Evolutionary conservation across 305 asterid genomes (phyloP).

Genomic region (Coffea humblotiana): DNA sequence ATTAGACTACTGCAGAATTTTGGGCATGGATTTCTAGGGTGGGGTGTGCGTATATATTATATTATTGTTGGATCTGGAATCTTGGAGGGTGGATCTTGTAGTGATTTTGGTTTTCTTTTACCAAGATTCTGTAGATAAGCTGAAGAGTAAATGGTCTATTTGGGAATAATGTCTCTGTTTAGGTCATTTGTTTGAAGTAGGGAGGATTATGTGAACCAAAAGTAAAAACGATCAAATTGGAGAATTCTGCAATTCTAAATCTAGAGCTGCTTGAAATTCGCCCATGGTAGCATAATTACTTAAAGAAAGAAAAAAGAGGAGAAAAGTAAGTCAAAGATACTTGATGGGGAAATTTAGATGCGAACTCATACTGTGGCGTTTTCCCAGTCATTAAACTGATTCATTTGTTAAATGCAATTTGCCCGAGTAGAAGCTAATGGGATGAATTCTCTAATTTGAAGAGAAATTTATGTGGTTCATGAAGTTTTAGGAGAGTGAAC

Average conservation of each 20-base stretch:
- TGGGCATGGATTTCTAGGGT: not conserved
- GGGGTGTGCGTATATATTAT: not conserved
- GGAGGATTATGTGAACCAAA: not conserved
- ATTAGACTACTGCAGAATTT: not conserved
- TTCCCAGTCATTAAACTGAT: not conserved
- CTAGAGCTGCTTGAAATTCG: not conserved
- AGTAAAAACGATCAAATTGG: not conserved
- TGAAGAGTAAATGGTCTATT: not conserved
- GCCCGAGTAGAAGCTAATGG: not conserved
- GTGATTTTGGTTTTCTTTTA: not conserved
- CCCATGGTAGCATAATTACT: not conserved
- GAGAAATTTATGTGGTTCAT: not conserved
- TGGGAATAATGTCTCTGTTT: not conserved
- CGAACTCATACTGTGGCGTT: not conserved
- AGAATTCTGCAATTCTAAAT: not conserved
- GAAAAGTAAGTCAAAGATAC: not conserved
- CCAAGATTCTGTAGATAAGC: not conserved
- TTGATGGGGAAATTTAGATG: not conserved
- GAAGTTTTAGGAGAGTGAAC: not conserved
- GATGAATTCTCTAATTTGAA: not conserved
- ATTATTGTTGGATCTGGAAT: conserved; percentile 16
- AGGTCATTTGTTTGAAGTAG: not conserved
- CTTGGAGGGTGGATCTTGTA: conserved; percentile 4
- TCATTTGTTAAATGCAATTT: not conserved
- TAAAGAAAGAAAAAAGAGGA: too few species aligned